Base-by-base conservation (phyloP, 495 filamentous ascomycete genomes). In the Amphirosellinia nigrospora region DNA sequence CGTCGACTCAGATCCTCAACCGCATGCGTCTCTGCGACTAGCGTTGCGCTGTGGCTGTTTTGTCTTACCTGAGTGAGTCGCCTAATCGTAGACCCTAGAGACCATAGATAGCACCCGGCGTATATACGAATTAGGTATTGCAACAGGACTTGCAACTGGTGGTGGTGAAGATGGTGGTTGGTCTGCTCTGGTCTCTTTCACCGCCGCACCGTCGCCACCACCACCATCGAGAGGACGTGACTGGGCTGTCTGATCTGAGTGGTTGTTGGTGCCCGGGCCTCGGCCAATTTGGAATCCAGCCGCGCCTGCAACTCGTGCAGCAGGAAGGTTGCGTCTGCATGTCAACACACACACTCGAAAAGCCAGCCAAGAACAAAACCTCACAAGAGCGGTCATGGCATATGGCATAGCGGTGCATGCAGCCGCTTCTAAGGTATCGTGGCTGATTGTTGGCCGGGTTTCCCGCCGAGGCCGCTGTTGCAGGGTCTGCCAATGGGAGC, bases 241-340 rank as follows among this genome's bases (percentile, higher is more conserved):
- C 46, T 10, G 38, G 32, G 28, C 36, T 28, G 19, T 59, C 46
- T 58, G 58, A 64, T 58, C 50, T 46, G 58, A 62, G 46, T 64
- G 60, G 59, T 48, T 48, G 46, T 70, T 38, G 16, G 16, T 64
- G n/a, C 39, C 55, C 39, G 59, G 67, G 36, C 48, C 45, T 60
- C 59, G 68, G 50, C 50, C 48, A 48, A 70, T 70, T 70, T 70
- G 68, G 68, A 70, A 70, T 70, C 41, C 46, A 69, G 45, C 56
- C 45, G 56, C 45, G 21, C 19, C 36, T 50, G 67, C 41, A 41
- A 46, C 15, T 41, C 34, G 58, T 61, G 58, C 58, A 61, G 58
- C 36, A 28, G 58, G 16, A 39, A 61, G 55, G 30, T 58, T 58
- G 28, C 55, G 50, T 53, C 32, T 36, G 19, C 10, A 7, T 4